phyloP scores from a whole-genome alignment of 2,329 filamentous ascomycete genomes.

The Penicillium sp. region DNA sequence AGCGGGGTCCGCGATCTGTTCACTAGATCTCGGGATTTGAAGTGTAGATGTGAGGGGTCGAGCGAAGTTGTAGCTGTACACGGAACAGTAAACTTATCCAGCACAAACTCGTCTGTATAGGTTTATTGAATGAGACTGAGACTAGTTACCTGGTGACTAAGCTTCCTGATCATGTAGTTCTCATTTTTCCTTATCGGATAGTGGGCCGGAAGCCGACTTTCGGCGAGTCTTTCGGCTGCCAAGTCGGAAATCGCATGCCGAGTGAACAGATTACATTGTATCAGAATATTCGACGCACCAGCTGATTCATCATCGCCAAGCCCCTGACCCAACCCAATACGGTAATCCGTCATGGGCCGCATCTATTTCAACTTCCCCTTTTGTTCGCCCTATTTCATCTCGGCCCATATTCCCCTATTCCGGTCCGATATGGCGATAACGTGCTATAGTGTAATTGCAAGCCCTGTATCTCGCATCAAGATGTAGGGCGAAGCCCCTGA shows the following conservation, averaged over 20 bases:
- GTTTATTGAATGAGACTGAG: neutral
- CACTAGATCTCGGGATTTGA: neutral
- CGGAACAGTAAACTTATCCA: neutral
- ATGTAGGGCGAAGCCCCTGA: too few relatives aligned
- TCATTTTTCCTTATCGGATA: slow-evolving; percentile 14
- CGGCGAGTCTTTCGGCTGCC: slow-evolving; percentile 16
- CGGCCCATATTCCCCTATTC: too few relatives aligned
- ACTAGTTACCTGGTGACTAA: slow-evolving; percentile 4
- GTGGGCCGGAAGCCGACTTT: slow-evolving; percentile 22
- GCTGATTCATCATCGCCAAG: too few relatives aligned
- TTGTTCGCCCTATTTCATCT: too few relatives aligned
- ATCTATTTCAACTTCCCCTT: too few relatives aligned
- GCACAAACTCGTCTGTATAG: neutral
- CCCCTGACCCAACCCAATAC: too few relatives aligned
- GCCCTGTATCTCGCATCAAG: too few relatives aligned
- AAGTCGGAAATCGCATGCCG: slow-evolving; percentile 16
- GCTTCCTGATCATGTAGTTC: neutral
- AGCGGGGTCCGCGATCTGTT: slow-evolving; percentile 4
- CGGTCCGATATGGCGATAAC: too few relatives aligned
- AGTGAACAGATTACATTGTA: slow-evolving; percentile 8
- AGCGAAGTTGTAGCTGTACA: neutral
- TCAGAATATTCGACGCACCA: too few relatives aligned
- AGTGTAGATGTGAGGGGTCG: neutral
- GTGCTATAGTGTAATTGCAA: too few relatives aligned
- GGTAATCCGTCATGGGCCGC: too few relatives aligned